phyloP scores from a whole-genome alignment of 495 filamentous ascomycete species.

The Lepraria neglecta region DNA sequence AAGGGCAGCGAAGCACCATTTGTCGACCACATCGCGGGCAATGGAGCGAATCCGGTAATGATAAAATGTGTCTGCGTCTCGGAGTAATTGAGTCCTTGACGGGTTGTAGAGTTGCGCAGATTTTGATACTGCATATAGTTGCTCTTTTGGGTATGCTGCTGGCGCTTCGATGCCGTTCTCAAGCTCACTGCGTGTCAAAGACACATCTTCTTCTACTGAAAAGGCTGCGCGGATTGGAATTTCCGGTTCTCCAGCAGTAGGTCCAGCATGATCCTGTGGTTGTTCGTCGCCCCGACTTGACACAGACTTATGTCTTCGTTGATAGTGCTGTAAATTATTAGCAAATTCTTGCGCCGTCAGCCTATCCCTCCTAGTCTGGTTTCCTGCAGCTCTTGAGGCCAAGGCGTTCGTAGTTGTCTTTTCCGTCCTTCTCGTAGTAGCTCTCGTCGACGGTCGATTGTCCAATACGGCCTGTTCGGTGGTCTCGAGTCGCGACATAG shows the following conservation, averaged over 20 bases:
- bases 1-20: constrained; percentile 50
- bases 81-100: constrained; percentile 49
- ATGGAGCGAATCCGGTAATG: constrained; percentile 46
- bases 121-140: constrained; percentile 22
- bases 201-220: background rate
- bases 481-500: constrained; percentile 41
- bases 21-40: constrained; percentile 42
- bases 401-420: constrained; percentile 37
- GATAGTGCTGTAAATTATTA: constrained; percentile 15
- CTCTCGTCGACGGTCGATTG: constrained; percentile 34
- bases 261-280: background rate
- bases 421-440: constrained; percentile 36
- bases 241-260: background rate
- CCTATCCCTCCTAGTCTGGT: constrained; percentile 20
- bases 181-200: constrained; percentile 19
- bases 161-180: background rate
- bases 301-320: constrained; percentile 17
- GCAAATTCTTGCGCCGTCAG: constrained; percentile 27
- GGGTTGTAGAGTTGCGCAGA: constrained; percentile 46
- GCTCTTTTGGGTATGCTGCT: background rate
- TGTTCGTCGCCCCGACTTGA: constrained; percentile 16
- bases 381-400: constrained; percentile 3
- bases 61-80: constrained; percentile 55
- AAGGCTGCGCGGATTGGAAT: background rate
- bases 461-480: constrained; percentile 36